Conservation (phyloP, 768 basidiomycete species). For the Tricholoma matsutake region DNA sequence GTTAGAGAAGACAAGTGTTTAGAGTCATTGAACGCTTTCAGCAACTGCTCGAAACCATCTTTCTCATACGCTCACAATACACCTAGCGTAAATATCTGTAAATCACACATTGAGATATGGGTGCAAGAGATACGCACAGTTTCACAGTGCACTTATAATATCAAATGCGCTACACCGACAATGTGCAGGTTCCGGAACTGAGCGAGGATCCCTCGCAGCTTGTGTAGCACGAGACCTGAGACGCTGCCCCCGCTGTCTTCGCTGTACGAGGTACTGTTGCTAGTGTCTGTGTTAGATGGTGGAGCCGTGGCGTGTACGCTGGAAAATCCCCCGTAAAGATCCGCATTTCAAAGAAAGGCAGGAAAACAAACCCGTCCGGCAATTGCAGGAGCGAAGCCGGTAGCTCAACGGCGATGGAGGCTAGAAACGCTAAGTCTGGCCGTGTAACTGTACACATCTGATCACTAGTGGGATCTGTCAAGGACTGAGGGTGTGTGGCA, state of each 20-base stretch:
- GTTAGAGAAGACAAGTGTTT: slow-evolving; percentile 73
- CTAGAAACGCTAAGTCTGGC: slow-evolving; percentile 91
- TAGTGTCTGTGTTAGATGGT: slow-evolving; percentile 36
- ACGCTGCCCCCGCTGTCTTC: slow-evolving; percentile 47
- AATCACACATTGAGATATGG: background rate
- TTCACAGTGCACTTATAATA: slow-evolving; percentile 84
- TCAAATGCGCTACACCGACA: slow-evolving; percentile 80
- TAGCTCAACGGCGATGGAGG: slow-evolving; percentile 89
- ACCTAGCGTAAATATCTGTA: slow-evolving; percentile 43
- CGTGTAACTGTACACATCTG: slow-evolving; percentile 99
- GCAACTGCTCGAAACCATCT: slow-evolving; percentile 77
- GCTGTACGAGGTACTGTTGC: slow-evolving; percentile 16
- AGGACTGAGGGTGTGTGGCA: slow-evolving; percentile 6
- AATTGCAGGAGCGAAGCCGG: slow-evolving; percentile 88
- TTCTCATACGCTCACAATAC: slow-evolving; percentile 74
- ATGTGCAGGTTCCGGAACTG: slow-evolving; percentile 85
- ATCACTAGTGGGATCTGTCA: slow-evolving; percentile 89
- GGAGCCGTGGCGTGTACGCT: slow-evolving; percentile 67
- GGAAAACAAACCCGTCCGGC: slow-evolving; percentile 69
- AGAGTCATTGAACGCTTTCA: slow-evolving; percentile 81
- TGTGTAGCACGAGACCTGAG: slow-evolving; percentile 89
- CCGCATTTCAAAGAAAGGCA: background rate
- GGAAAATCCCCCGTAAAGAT: background rate
- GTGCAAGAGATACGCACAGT: slow-evolving; percentile 41
- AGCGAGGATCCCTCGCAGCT: slow-evolving; percentile 85